Conservation (phyloP, 129 eudicot genomes). For the Smallanthus sonchifolius region DNA sequence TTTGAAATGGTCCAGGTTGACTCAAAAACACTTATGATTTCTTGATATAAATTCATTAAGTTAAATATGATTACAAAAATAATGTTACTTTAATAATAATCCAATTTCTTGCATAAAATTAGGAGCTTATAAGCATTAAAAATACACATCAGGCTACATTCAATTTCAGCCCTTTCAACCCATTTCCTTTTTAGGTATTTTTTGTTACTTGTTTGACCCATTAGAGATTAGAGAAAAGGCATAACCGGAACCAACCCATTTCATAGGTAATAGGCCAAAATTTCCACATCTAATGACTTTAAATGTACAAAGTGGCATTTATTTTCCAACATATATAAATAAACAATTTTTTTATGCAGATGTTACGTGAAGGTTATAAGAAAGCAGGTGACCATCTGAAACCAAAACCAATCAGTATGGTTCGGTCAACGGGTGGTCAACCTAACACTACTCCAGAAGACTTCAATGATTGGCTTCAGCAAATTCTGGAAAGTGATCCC, state of each 20-base stretch:
- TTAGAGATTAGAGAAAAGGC: neutral
- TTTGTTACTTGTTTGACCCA: neutral
- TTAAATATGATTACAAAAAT: neutral
- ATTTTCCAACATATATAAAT: neutral
- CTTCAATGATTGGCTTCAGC: slow-evolving; percentile 33
- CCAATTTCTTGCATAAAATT: neutral
- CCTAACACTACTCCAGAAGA: slow-evolving; percentile 31
- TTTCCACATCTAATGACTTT: neutral
- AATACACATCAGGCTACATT: neutral
- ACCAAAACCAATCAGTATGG: slow-evolving; percentile 45
- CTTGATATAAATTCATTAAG: neutral
- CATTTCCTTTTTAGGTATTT: neutral
- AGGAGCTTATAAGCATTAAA: neutral
- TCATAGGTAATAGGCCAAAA: neutral
- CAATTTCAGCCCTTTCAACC: neutral
- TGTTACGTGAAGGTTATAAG: slow-evolving; percentile 58
- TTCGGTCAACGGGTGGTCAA: slow-evolving; percentile 34
- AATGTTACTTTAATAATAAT: neutral
- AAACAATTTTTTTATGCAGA: slow-evolving; percentile 36
- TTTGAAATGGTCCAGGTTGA: neutral
- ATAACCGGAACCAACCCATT: neutral
- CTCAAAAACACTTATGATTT: neutral
- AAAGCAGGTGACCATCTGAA: slow-evolving; percentile 46
- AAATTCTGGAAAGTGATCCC: slow-evolving; percentile 29
- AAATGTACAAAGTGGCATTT: slow-evolving; percentile 1